A percentile compares a stretch with the other conserved stretches of the same genome.
Evolutionary conservation across 2,329 filamentous ascomycete genomes (phyloP).

Genomic region (Bipolaris zeicola): DNA sequence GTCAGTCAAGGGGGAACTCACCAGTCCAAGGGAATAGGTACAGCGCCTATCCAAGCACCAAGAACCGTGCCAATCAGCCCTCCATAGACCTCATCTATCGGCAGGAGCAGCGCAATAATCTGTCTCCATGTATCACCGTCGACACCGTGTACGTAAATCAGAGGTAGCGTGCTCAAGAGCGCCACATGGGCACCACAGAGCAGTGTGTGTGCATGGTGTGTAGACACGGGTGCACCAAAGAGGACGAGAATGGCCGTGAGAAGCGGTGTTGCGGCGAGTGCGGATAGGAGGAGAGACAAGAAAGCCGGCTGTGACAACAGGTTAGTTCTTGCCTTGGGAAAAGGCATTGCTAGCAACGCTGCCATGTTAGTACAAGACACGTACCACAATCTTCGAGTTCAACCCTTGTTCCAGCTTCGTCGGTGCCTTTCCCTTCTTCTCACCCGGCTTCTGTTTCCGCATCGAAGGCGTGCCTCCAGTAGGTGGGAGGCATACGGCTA

Average conservation of each 20-base stretch:
- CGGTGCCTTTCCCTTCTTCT: slow-evolving; percentile 42
- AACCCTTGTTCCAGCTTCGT: slow-evolving; percentile 33
- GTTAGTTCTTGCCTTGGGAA: background rate
- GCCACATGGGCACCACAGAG: slow-evolving; percentile 83
- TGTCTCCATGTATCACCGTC: slow-evolving; percentile 72
- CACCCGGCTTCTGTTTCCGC: slow-evolving; percentile 61
- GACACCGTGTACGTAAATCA: slow-evolving; percentile 86
- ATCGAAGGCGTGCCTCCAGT: slow-evolving; percentile 48
- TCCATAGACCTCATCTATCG: slow-evolving; percentile 84
- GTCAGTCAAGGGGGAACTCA: slow-evolving; percentile 38
- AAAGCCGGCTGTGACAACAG: slow-evolving; percentile 64
- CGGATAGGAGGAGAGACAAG: slow-evolving; percentile 67
- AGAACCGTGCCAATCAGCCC: slow-evolving; percentile 76
- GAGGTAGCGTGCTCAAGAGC: slow-evolving; percentile 75
- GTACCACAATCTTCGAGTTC: slow-evolving; percentile 50
- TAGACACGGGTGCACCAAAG: slow-evolving; percentile 88
- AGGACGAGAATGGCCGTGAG: slow-evolving; percentile 72
- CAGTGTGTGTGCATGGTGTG: slow-evolving; percentile 76
- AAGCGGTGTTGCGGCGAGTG: slow-evolving; percentile 62
- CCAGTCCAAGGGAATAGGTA: slow-evolving; percentile 97
- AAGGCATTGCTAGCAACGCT: background rate
- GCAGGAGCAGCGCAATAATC: slow-evolving; percentile 69
- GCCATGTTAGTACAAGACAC: slow-evolving; percentile 20
- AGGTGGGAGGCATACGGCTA: slow-evolving; percentile 63
- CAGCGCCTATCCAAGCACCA: slow-evolving; percentile 90